Conservation (phyloP, 2,329 filamentous ascomycete species). For the Rhinocladiella similis region DNA sequence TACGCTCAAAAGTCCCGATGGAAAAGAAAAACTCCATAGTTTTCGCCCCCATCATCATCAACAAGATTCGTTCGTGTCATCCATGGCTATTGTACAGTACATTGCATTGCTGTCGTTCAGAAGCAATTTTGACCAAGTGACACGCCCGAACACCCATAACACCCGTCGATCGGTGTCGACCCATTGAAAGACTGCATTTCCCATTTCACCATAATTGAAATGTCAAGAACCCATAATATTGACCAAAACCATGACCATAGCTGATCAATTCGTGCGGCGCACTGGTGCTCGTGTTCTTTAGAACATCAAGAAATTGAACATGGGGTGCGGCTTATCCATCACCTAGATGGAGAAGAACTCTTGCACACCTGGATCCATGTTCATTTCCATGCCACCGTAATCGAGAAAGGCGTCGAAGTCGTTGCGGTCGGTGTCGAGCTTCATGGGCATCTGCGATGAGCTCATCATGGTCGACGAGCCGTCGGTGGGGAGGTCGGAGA, state of each 20-base stretch:
- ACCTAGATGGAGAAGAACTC: slow-evolving; percentile 25
- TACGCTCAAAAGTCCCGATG: neutral
- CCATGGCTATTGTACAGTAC: too few relatives aligned
- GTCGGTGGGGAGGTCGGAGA: slow-evolving; percentile 19
- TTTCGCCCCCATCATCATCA: neutral
- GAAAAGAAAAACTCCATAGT: too few relatives aligned
- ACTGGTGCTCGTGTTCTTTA: neutral
- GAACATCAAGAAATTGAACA: too few relatives aligned
- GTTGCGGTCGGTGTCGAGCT: slow-evolving; percentile 22
- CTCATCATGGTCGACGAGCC: slow-evolving; percentile 8
- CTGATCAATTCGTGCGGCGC: neutral
- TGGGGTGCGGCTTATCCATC: neutral
- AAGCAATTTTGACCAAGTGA: neutral
- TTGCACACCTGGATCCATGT: slow-evolving; percentile 21
- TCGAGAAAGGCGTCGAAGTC: slow-evolving; percentile 32
- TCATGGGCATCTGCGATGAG: slow-evolving; percentile 15
- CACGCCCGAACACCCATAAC: too few relatives aligned
- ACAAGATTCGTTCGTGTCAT: too few relatives aligned
- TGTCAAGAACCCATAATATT: too few relatives aligned
- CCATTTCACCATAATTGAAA: too few relatives aligned
- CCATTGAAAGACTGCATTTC: too few relatives aligned
- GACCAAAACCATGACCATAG: too few relatives aligned
- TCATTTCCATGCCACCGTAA: slow-evolving; percentile 27
- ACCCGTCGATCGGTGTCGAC: too few relatives aligned
- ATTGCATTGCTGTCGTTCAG: neutral